Conservation (phyloP, 192 early-diverging fungal genomes). For the Gamsiella multidivaricata region DNA sequence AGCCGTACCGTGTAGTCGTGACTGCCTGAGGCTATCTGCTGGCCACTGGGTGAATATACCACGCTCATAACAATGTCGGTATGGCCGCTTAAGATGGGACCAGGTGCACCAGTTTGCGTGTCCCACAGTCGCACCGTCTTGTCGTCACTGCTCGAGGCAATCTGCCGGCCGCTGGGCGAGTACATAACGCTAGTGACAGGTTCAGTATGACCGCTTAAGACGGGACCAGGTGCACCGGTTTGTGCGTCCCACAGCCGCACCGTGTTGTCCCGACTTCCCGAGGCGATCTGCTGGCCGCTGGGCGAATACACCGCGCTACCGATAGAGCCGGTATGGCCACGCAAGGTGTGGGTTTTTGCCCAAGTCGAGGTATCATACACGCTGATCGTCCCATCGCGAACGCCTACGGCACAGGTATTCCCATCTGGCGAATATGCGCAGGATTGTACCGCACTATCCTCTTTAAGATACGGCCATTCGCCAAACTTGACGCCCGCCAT, state of each 20-base stretch:
- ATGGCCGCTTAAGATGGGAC: not conserved
- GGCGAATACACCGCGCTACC: not conserved
- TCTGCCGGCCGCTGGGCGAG: not conserved
- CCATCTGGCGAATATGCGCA: not conserved
- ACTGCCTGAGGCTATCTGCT: conserved; percentile 5
- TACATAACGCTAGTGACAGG: not conserved
- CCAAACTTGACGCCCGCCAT: not conserved
- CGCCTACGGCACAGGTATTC: not conserved
- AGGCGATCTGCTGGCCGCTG: not conserved
- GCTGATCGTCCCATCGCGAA: not conserved
- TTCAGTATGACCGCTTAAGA: not conserved
- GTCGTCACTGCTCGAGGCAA: conserved; percentile 11
- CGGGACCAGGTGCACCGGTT: not conserved
- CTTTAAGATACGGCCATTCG: not conserved
- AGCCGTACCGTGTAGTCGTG: not conserved
- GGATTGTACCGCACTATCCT: not conserved
- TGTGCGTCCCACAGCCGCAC: conserved; percentile 4
- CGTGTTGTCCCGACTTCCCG: not conserved
- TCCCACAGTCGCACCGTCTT: conserved; percentile 6
- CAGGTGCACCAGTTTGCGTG: not conserved
- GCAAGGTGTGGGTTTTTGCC: not conserved
- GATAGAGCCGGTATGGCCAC: not conserved
- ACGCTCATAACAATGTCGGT: not conserved
- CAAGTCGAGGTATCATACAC: not conserved
- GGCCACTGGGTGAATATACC: conserved; percentile 8